phyloP scores from a whole-genome alignment of 768 basidiomycete genomes.

The Leccinellum albellum region DNA sequence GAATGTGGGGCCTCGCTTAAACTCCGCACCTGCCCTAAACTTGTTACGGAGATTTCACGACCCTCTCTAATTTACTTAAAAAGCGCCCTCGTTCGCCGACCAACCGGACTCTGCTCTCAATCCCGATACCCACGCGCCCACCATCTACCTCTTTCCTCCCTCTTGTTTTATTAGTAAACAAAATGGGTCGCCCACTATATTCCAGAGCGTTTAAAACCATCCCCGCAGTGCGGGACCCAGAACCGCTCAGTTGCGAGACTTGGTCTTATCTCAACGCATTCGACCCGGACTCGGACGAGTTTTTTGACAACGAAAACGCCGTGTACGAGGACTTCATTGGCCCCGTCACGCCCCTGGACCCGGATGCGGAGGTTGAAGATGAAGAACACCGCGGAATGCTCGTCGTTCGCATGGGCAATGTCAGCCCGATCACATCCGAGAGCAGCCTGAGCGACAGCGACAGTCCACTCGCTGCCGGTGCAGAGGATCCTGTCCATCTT shows the following conservation, averaged over 20 bases:
- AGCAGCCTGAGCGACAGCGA: constrained; percentile 43
- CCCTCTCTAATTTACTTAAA: constrained; percentile 13
- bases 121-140: constrained; percentile 8
- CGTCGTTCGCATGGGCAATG: constrained; percentile 29
- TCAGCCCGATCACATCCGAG: constrained; percentile 38
- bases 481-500: constrained; percentile 41
- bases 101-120: neutral
- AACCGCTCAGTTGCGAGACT: constrained; percentile 42
- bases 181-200: constrained; percentile 61
- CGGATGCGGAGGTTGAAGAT: constrained; percentile 19
- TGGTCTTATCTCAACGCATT: constrained; percentile 68
- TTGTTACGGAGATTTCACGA: neutral
- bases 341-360: constrained; percentile 25
- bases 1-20: constrained; percentile 15
- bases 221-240: constrained; percentile 45
- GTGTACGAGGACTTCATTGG: constrained; percentile 65
- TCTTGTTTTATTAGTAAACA: constrained; percentile 28
- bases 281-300: constrained; percentile 80
- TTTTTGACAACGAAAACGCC: constrained; percentile 54
- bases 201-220: constrained; percentile 39
- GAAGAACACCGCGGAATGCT: constrained; percentile 31
- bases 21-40: constrained; percentile 36
- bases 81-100: constrained; percentile 2
- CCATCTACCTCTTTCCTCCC: neutral
- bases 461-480: constrained; percentile 46